Evolutionary conservation across 345 rosid species (phyloP).

Genomic region (Linum usitatissimum): DNA sequence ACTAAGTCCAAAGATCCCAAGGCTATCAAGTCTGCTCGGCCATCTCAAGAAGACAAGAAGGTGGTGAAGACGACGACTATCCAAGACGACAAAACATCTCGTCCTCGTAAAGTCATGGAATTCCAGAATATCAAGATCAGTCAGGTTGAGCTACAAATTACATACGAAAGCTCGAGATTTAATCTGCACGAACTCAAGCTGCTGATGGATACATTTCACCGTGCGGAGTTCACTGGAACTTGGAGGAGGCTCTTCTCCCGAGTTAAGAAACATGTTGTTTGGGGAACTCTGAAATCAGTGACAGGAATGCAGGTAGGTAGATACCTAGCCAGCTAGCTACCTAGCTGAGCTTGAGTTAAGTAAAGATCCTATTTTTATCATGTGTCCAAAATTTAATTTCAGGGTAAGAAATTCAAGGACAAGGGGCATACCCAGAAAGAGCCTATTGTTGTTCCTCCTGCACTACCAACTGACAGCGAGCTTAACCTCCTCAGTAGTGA

Average conservation of each 20-base stretch:
- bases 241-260: slow-evolving; percentile 96
- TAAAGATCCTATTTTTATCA: too few relatives aligned
- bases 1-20: slow-evolving; percentile 58
- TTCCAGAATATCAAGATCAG: slow-evolving; percentile 90
- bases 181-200: slow-evolving; percentile 92
- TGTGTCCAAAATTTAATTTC: neutral
- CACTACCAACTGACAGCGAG: slow-evolving; percentile 58
- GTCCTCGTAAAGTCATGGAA: slow-evolving; percentile 85
- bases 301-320: slow-evolving; percentile 93
- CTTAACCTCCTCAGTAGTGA: slow-evolving; percentile 74
- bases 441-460: slow-evolving; percentile 24
- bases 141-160: slow-evolving; percentile 89
- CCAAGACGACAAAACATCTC: slow-evolving; percentile 72
- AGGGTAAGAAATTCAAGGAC: slow-evolving; percentile 97
- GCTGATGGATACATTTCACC: slow-evolving; percentile 92
- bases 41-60: slow-evolving; percentile 88
- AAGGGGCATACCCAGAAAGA: slow-evolving; percentile 53
- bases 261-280: slow-evolving; percentile 92
- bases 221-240: slow-evolving; percentile 76
- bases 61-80: slow-evolving; percentile 63
- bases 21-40: slow-evolving; percentile 48
- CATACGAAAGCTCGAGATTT: slow-evolving; percentile 88
- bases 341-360: too few relatives aligned
- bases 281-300: slow-evolving; percentile 96
- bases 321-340: too few relatives aligned